phyloP scores from a whole-genome alignment of 352 stramenopile species.

The Pythium grandisporangium region DNA sequence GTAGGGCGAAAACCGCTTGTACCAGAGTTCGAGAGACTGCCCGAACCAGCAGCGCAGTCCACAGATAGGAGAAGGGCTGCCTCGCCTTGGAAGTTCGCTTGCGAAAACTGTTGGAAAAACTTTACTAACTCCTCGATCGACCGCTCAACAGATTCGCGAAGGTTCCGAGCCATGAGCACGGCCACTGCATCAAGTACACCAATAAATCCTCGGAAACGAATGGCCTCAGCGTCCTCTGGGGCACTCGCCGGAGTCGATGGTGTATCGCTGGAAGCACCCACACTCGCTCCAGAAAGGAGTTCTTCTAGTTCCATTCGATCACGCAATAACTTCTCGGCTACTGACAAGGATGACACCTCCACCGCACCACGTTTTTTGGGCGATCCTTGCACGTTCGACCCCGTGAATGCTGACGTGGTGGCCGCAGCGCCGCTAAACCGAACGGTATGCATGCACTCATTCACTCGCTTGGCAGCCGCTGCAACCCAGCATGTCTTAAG shows the following conservation, averaged over 20 bases:
- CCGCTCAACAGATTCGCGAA: slow-evolving; percentile 78
- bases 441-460: slow-evolving; percentile 36
- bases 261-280: slow-evolving; percentile 1
- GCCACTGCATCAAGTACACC: slow-evolving; percentile 73
- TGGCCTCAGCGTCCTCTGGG: slow-evolving; percentile 30
- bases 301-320: slow-evolving; percentile 51
- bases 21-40: neutral
- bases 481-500: slow-evolving; percentile 78
- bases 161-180: slow-evolving; percentile 87
- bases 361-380: slow-evolving; percentile 2
- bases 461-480: slow-evolving; percentile 55
- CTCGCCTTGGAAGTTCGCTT: slow-evolving; percentile 33
- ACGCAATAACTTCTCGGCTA: slow-evolving; percentile 22
- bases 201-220: slow-evolving; percentile 40
- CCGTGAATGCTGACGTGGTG: neutral
- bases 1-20: neutral
- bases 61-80: slow-evolving; percentile 53
- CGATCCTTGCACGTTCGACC: slow-evolving; percentile 4
- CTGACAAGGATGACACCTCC: slow-evolving; percentile 2
- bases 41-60: slow-evolving; percentile 19
- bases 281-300: slow-evolving; percentile 1
- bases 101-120: slow-evolving; percentile 74
- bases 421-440: neutral
- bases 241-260: neutral
- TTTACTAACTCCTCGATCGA: slow-evolving; percentile 62